These are phyloP conservation scores for Limonium bicolor DNA, from an alignment of 148 eudicot genomes.

Conservation along the genomic window DNA sequence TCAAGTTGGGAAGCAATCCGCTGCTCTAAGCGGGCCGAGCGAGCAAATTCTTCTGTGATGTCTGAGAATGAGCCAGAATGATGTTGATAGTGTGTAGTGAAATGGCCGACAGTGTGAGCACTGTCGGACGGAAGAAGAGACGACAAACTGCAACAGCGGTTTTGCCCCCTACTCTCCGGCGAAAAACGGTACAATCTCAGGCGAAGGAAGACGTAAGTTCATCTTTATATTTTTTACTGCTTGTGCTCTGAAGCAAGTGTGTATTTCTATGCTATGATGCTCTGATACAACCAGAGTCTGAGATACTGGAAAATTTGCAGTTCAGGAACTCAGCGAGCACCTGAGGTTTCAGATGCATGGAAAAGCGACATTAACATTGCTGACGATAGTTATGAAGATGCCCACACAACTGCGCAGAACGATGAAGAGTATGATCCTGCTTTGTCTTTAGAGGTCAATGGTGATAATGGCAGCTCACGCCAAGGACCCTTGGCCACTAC, in stretches of 20 bases:
- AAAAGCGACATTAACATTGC: slow-evolving; percentile 15
- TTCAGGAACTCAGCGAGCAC: slow-evolving; percentile 12
- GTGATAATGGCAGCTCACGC: slow-evolving; percentile 18
- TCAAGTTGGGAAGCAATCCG: slow-evolving; percentile 20
- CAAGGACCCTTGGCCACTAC: slow-evolving; percentile 24
- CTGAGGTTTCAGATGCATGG: slow-evolving; percentile 13
- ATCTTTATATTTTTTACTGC: neutral
- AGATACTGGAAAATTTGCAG: slow-evolving; percentile 12
- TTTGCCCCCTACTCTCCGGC: slow-evolving; percentile 38
- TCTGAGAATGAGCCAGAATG: slow-evolving; percentile 42
- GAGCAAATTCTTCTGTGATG: slow-evolving; percentile 27
- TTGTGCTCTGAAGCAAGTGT: neutral
- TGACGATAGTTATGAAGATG: slow-evolving; percentile 5
- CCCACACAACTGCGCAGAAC: slow-evolving; percentile 12
- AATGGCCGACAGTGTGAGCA: slow-evolving; percentile 49
- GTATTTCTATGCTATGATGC: neutral
- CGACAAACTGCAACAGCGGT: slow-evolving; percentile 36
- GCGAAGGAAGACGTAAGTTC: slow-evolving; percentile 56
- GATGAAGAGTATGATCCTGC: slow-evolving; percentile 22
- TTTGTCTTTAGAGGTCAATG: slow-evolving; percentile 12
- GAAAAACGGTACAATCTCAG: slow-evolving; percentile 78
- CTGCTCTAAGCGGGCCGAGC: slow-evolving; percentile 44
- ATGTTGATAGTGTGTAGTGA: slow-evolving; percentile 41
- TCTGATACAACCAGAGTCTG: neutral
- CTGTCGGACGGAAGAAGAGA: slow-evolving; percentile 58